Conservation (phyloP, 2,329 filamentous ascomycete genomes). For the Paraconiothyrium sp. region DNA sequence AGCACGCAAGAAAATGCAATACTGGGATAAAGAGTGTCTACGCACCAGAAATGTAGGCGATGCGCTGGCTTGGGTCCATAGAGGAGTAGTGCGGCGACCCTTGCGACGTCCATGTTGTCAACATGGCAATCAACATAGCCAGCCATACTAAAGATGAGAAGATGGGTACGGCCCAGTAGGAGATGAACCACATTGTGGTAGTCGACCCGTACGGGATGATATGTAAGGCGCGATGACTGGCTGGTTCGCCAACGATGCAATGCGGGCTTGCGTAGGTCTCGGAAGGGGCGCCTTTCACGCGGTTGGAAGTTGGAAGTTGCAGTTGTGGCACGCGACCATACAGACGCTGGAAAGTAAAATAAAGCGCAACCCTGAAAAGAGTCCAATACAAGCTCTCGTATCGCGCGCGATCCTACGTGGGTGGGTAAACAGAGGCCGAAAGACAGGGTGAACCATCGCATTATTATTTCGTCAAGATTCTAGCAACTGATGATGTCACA, state of each 20-base stretch:
- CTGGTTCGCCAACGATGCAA: slow-evolving; percentile 1
- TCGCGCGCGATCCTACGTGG: background rate
- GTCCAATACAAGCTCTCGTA: background rate
- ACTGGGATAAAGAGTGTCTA: background rate
- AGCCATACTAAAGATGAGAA: slow-evolving; percentile 65
- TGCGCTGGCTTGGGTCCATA: slow-evolving; percentile 66
- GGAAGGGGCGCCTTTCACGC: slow-evolving; percentile 10
- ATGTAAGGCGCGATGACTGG: background rate
- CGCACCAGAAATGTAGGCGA: slow-evolving; percentile 77
- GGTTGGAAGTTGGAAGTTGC: background rate
- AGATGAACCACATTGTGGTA: slow-evolving; percentile 49
- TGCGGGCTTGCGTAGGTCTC: background rate
- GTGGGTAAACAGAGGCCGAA: background rate
- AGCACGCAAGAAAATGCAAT: slow-evolving; percentile 8
- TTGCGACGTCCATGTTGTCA: slow-evolving; percentile 74
- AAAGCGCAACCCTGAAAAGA: background rate
- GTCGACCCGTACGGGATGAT: background rate
- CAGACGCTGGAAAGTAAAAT: background rate
- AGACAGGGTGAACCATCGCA: slow-evolving; percentile 4
- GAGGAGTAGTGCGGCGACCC: slow-evolving; percentile 67
- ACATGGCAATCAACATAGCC: slow-evolving; percentile 73
- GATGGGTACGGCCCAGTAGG: slow-evolving; percentile 72
- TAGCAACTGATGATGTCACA: slow-evolving; percentile 4
- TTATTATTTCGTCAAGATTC: slow-evolving; percentile 14
- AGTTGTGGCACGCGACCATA: slow-evolving; percentile 3